Base-by-base conservation (phyloP, 2,329 filamentous ascomycete genomes). In the Chalaropsis thielavioides region DNA sequence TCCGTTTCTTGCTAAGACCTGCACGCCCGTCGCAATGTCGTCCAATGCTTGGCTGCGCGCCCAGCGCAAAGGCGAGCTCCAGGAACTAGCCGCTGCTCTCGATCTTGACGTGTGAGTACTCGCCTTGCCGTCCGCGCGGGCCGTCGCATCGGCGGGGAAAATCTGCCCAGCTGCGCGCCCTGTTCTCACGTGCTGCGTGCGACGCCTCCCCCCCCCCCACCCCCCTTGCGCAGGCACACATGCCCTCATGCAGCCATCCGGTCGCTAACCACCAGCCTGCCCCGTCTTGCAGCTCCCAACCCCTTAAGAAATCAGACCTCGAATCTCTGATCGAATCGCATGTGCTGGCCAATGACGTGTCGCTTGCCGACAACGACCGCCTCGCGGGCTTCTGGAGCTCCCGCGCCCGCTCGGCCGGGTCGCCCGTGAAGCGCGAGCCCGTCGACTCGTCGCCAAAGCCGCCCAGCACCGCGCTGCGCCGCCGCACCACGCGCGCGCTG, bases 31-130 rank as follows among this genome's bases (percentile, higher is more conserved):
- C 60, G 44, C 40, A 56, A 89, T 89, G 85, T 84, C 84, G 68
- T 76, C 77, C 70, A 84, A 87, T 72, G 83, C 84, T 70, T 95
- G 88, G 84, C 81, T 96, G 73, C 83, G 86, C 75, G 81, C 82
- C 74, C 88, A 94, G 81, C 87, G 88, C 78, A 95, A 95, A 81
- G 81, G 80, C 70, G 89, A 92, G 69, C 82, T 96, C 65, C 75
- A 84, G 70, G 86, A 89, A 68, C 80, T 95, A 68, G 89, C 90
- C 67, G 83, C 89, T 69, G 77, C 80, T 59, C 81, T 88, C 68
- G 87, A 87, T 66, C 78, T 92, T 64, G 80, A 83, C 72, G 82
- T 88, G 90, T 95, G 83, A 72, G 85, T 82, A 13, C 17, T 2
- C 19, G 17, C 19, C 35, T 15, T 35, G 51, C 8, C 27, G 51